Percentiles rank a stretch among this genome's conserved stretches.
Evolutionary conservation across 2,329 filamentous ascomycete species (phyloP).

Genomic region (Talaromyces pinophilus): DNA sequence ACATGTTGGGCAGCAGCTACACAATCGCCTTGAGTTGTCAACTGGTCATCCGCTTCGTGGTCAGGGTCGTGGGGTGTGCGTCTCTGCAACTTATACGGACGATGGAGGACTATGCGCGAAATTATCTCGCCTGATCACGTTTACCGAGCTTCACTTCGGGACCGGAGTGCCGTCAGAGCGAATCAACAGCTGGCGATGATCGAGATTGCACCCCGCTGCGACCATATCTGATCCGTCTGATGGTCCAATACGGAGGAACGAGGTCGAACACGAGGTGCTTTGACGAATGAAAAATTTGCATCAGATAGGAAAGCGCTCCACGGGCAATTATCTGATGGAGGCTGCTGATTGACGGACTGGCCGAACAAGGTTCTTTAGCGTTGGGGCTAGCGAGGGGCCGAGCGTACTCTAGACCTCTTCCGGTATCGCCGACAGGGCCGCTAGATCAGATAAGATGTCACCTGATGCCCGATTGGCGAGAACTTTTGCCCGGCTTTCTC

Average conservation of each 20-base stretch:
- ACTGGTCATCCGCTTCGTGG: neutral
- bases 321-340: neutral
- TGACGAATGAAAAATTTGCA: conserved; percentile 15
- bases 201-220: neutral
- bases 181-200: neutral
- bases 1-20: conserved; percentile 5
- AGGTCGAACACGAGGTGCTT: neutral
- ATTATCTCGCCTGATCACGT: neutral
- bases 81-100: neutral
- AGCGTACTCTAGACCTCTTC: neutral
- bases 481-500: neutral
- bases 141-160: neutral
- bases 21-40: neutral
- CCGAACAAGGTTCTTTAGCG: conserved; percentile 2
- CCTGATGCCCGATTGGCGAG: neutral
- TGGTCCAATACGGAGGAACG: neutral
- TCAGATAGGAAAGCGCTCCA: conserved; percentile 10
- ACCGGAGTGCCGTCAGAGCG: neutral
- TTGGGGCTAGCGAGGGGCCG: neutral
- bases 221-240: conserved; percentile 2
- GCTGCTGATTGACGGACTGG: neutral
- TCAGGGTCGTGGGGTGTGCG: neutral
- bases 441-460: conserved; percentile 17
- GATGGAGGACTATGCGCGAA: neutral
- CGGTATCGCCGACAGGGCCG: neutral